phyloP scores from a whole-genome alignment of 768 basidiomycete species.

The Phaeotremella skinneri region DNA sequence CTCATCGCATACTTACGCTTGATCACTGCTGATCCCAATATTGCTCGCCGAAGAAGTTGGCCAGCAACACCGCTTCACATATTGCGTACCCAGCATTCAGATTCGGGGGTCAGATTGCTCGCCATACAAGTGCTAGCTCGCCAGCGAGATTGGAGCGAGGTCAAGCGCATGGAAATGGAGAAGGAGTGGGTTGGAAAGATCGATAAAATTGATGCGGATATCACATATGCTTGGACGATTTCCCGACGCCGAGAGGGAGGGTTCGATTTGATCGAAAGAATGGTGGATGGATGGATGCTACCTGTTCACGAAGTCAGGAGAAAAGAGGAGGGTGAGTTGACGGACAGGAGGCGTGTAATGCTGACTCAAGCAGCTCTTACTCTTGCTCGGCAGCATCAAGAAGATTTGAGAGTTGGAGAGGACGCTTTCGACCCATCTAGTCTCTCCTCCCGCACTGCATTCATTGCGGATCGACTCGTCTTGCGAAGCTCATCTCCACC shows the following conservation, averaged over 20 bases:
- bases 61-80: conserved; percentile 54
- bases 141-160: conserved; percentile 75
- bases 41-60: conserved; percentile 68
- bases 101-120: conserved; percentile 65
- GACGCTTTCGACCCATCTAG: conserved; percentile 60
- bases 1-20: conserved; percentile 81
- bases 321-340: conserved; percentile 54
- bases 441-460: conserved; percentile 43
- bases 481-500: conserved; percentile 31
- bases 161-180: conserved; percentile 68
- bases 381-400: conserved; percentile 55
- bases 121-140: conserved; percentile 75
- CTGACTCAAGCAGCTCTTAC: too few relatives aligned
- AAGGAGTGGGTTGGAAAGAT: conserved; percentile 61
- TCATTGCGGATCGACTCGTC: conserved; percentile 53
- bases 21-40: conserved; percentile 67
- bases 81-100: conserved; percentile 61
- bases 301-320: conserved; percentile 68
- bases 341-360: conserved; percentile 47
- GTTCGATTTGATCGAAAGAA: conserved; percentile 33
- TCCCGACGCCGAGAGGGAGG: conserved; percentile 12
- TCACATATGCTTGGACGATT: conserved; percentile 23
- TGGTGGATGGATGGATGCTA: conserved; percentile 77
- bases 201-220: conserved; percentile 60
- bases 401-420: conserved; percentile 61